Evolutionary conservation across 2,329 filamentous ascomycete species (phyloP).

Genomic region (Fusarium devonianum): DNA sequence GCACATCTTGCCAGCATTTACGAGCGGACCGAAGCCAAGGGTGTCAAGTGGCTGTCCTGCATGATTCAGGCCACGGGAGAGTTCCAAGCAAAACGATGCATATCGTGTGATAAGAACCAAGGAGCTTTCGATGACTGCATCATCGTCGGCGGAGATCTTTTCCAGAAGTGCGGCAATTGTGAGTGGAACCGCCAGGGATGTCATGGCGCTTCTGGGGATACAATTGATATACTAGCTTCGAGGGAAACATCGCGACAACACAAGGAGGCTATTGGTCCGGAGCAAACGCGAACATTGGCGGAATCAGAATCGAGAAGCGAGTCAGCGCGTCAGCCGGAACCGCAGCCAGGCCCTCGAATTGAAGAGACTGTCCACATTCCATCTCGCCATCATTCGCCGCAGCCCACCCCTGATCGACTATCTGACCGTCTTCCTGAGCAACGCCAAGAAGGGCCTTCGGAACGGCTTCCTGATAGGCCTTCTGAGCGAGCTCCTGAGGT

Average conservation of each 20-base stretch:
- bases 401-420: conserved; percentile 4
- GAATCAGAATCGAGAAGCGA: conserved; percentile 22
- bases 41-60: conserved; percentile 55
- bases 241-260: conserved; percentile 26
- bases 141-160: conserved; percentile 50
- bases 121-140: conserved; percentile 57
- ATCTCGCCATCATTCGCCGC: conserved; percentile 16
- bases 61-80: conserved; percentile 60
- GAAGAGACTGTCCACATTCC: conserved; percentile 14
- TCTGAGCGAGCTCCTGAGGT: background rate
- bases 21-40: conserved; percentile 51
- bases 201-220: conserved; percentile 42
- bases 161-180: conserved; percentile 59
- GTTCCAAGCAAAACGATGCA: conserved; percentile 50
- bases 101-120: conserved; percentile 51
- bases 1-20: conserved; percentile 52
- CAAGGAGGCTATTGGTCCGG: conserved; percentile 15
- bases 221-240: conserved; percentile 29
- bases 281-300: background rate
- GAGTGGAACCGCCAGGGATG: conserved; percentile 56
- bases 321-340: background rate
- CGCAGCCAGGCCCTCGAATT: background rate
- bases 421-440: conserved; percentile 4
- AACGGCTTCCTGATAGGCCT: background rate
- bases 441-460: background rate